A percentile compares a stretch with the other conserved stretches of the same genome.
These are phyloP conservation scores for Saururus chinensis DNA, from an alignment of 164 flowering plant genomes.

Conservation along the genomic window DNA sequence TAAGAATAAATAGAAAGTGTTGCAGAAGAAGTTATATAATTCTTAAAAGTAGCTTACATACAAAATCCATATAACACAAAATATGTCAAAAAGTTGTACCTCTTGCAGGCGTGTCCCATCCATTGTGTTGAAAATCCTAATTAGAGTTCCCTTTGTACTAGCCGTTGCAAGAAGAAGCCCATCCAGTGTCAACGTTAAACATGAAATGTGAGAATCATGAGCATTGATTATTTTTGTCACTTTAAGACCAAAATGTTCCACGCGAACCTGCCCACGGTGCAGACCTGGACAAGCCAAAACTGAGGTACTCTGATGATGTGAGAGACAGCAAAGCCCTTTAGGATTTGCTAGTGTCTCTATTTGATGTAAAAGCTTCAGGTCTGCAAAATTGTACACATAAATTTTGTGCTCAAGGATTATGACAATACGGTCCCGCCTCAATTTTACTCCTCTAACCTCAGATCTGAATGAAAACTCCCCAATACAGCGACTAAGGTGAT, in stretches of 20 bases:
- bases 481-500: conserved; percentile 48
- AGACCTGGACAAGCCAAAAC: conserved; percentile 51
- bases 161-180: conserved; percentile 63
- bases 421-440: conserved; percentile 40
- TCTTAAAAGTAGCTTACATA: neutral
- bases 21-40: too few relatives aligned
- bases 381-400: conserved; percentile 43
- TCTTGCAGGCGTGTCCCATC: conserved; percentile 53
- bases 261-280: conserved; percentile 38
- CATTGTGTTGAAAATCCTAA: conserved; percentile 54
- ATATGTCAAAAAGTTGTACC: conserved; percentile 15
- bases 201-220: conserved; percentile 41
- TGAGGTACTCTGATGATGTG: conserved; percentile 39
- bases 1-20: too few relatives aligned
- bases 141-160: conserved; percentile 44
- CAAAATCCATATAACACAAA: neutral
- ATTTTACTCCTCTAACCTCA: conserved; percentile 45
- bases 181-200: conserved; percentile 42
- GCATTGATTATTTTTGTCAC: conserved; percentile 37
- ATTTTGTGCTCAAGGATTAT: conserved; percentile 52
- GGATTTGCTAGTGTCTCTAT: conserved; percentile 50
- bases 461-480: conserved; percentile 54
- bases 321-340: conserved; percentile 47
- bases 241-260: conserved; percentile 51
- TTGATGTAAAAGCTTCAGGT: conserved; percentile 42